Percentiles rank a stretch among this genome's conserved stretches.
These are phyloP conservation scores for Coemansia sp. DNA, from an alignment of 192 early-diverging fungal genomes.

Conservation along the genomic window DNA sequence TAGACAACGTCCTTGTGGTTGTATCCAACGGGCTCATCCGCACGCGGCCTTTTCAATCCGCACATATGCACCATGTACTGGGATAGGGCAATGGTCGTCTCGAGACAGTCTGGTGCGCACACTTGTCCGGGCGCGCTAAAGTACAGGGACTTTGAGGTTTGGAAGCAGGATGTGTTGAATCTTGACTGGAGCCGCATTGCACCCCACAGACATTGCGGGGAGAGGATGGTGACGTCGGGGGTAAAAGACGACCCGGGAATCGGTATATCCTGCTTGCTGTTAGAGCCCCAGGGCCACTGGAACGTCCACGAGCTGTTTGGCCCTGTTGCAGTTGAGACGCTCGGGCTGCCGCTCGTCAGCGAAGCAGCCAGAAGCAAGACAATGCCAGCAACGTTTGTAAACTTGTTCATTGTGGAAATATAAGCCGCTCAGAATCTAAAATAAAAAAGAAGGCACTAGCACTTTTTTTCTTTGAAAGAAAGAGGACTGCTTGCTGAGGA, in stretches of 20 bases:
- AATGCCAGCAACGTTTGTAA: background rate
- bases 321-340: background rate
- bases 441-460: too few relatives aligned
- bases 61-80: slow-evolving; percentile 39
- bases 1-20: slow-evolving; percentile 50
- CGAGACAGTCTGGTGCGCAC: slow-evolving; percentile 35
- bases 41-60: slow-evolving; percentile 10
- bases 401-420: background rate
- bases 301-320: slow-evolving; percentile 6
- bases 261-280: slow-evolving; percentile 28
- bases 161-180: slow-evolving; percentile 38
- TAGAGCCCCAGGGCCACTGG: slow-evolving; percentile 42
- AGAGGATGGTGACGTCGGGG: slow-evolving; percentile 29
- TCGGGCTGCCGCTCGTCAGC: background rate
- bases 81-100: slow-evolving; percentile 34
- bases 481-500: too few relatives aligned
- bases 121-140: slow-evolving; percentile 44
- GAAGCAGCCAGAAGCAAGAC: background rate
- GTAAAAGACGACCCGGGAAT: slow-evolving; percentile 26
- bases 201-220: slow-evolving; percentile 33
- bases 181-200: slow-evolving; percentile 7
- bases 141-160: slow-evolving; percentile 33
- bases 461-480: too few relatives aligned
- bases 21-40: slow-evolving; percentile 34
- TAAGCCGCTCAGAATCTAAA: too few relatives aligned